Conservation (phyloP, 179 eudicot genomes). For the Camellia oleifera region DNA sequence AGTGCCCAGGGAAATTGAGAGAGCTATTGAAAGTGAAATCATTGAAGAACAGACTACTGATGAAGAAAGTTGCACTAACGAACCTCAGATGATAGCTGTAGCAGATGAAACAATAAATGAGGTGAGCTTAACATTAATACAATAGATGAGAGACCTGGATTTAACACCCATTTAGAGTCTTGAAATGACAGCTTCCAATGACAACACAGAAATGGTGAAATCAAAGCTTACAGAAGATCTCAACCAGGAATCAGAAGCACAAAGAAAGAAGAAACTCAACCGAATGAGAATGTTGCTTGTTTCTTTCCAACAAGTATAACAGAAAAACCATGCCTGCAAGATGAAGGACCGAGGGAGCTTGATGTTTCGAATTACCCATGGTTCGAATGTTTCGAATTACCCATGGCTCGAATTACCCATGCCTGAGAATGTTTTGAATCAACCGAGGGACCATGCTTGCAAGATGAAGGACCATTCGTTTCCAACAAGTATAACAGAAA, state of each 20-base stretch:
- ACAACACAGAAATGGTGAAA: background rate
- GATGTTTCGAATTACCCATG: constrained; percentile 6
- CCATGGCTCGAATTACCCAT: too few relatives aligned
- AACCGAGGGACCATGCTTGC: too few relatives aligned
- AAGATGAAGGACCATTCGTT: too few relatives aligned
- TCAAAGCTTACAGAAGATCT: constrained; percentile 14
- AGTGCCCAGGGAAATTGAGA: constrained; percentile 11
- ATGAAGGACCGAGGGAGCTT: constrained; percentile 9
- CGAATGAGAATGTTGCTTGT: background rate
- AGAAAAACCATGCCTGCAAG: constrained; percentile 9
- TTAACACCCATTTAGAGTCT: constrained; percentile 6
- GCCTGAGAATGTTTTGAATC: too few relatives aligned
- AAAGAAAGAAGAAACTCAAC: background rate
- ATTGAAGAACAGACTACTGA: constrained; percentile 6
- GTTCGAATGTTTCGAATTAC: too few relatives aligned
- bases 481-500: too few relatives aligned
- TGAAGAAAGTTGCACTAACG: constrained; percentile 9
- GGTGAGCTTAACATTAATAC: constrained; percentile 2
- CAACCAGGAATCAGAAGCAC: constrained; percentile 16
- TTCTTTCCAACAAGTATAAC: constrained; percentile 14
- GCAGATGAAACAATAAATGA: constrained; percentile 8
- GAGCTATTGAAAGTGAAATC: constrained; percentile 5
- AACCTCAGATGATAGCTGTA: constrained; percentile 6
- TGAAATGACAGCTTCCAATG: background rate
- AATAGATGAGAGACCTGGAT: constrained; percentile 7